Base-by-base conservation (phyloP, 2,329 filamentous ascomycete species). In the Beauveria varroae region DNA sequence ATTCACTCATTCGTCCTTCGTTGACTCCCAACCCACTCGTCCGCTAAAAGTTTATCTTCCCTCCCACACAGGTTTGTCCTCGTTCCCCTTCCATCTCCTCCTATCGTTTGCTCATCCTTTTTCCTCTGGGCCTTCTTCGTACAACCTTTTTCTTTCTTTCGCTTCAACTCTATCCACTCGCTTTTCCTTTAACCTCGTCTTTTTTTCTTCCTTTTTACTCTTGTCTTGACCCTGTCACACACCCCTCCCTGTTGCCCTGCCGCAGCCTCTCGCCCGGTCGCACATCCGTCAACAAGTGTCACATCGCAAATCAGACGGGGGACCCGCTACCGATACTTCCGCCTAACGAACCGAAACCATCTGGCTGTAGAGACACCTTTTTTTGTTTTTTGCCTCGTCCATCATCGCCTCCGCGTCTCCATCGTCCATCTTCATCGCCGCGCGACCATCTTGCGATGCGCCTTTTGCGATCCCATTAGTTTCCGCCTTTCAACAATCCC, bases 301-400 rank as follows among this genome's bases (percentile, higher is more conserved):
- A 41, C 55, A 58, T 58, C 55, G 55, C 30, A 57, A 58, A 50
- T 26, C 46, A 28, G 7, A 41, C 30, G n/a, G 41, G 7, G 55
- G 55, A 58, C 55, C 55, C 55, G 55, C 55, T 50, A 47, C 46
- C 55, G 46, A 58, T 50, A 50, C 55, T 58, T 58, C 40, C 8
- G 37, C 51, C 51, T 43, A 34, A 10, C 52, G n/a, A 20, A 24
- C 55, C 16, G 28, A 28, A 46, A 40, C 55, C 30, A 28, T 56
- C 54, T 34, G 18, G n/a, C 55, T 6, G n/a, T 44, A 16, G 28
- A 44, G n/a, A 49, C 44, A 44, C 55, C 18, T 22, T n/a, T 16
- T 20, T 50, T 18, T 28, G 14, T 28, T 24, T 59, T 51, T 59
- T 59, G 47, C 37, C 46, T 57, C 44, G 55, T 52, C 57, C 46